phyloP scores from a whole-genome alignment of 352 stramenopile species.

The Globisporangium barbulae region DNA sequence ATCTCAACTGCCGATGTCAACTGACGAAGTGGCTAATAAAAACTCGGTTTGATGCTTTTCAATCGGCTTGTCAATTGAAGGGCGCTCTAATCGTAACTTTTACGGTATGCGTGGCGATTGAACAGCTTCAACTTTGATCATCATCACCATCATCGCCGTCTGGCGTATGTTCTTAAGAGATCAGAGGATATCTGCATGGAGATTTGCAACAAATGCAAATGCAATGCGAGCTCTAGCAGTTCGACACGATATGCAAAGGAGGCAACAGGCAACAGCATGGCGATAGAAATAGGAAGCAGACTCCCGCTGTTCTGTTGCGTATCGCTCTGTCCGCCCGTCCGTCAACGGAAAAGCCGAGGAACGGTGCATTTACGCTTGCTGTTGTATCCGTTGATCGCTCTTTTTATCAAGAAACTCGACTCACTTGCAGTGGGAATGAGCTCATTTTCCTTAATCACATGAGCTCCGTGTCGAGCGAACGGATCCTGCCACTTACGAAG shows the following conservation, averaged over 20 bases:
- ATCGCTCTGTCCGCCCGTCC: not conserved
- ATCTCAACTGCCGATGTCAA: slow-evolving; percentile 2
- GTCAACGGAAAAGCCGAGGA: not conserved
- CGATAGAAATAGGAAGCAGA: not conserved
- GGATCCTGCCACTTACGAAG: too few relatives aligned
- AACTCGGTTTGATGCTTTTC: not conserved
- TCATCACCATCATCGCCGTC: not conserved
- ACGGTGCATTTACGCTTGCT: too few relatives aligned
- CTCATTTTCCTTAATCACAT: too few relatives aligned
- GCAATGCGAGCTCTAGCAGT: too few relatives aligned
- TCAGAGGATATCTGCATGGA: not conserved
- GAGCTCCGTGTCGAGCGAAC: too few relatives aligned
- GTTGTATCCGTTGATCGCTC: not conserved
- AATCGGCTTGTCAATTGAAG: not conserved
- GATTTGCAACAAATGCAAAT: slow-evolving; percentile 1
- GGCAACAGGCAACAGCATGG: too few relatives aligned
- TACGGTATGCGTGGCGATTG: not conserved
- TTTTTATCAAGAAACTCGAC: not conserved
- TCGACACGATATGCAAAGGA: not conserved
- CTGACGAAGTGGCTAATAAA: not conserved
- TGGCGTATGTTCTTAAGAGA: slow-evolving; percentile 7
- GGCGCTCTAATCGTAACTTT: not conserved
- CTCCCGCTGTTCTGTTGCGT: not conserved
- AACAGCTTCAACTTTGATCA: not conserved
- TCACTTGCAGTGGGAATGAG: not conserved